A percentile compares a stretch with the other conserved stretches of the same genome.
Evolutionary conservation across 1,284 basidiomycete species (phyloP).

Genomic region (Mycena citricolor): DNA sequence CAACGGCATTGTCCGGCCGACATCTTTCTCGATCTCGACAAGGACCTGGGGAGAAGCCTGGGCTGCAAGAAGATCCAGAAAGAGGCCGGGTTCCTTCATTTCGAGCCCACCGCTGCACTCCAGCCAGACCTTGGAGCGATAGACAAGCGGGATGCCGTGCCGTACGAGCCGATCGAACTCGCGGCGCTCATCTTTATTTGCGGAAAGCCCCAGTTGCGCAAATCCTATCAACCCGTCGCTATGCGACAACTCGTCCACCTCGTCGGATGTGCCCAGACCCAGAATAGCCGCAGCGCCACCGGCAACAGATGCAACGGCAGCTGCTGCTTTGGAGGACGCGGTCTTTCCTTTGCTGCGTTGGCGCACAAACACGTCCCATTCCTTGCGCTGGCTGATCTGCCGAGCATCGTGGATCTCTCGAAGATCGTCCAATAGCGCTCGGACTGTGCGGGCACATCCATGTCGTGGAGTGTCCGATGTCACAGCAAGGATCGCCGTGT

Average conservation of each 20-base stretch:
- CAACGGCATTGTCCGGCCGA: constrained; percentile 90
- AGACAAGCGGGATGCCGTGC: constrained; percentile 85
- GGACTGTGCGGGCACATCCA: constrained; percentile 75
- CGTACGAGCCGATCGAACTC: constrained; percentile 81
- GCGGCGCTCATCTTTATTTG: constrained; percentile 74
- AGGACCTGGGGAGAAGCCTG: constrained; percentile 58
- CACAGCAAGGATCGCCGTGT: constrained; percentile 55
- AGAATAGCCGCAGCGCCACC: constrained; percentile 57
- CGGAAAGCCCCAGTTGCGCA: constrained; percentile 77
- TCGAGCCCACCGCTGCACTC: constrained; percentile 93
- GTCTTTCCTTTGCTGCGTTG: constrained; percentile 53
- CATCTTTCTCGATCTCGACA: constrained; percentile 93
- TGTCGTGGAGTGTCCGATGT: constrained; percentile 63
- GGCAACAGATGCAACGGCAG: constrained; percentile 30
- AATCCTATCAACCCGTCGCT: constrained; percentile 83
- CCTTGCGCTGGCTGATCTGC: constrained; percentile 71
- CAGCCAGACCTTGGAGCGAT: constrained; percentile 86
- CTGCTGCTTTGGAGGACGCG: constrained; percentile 28
- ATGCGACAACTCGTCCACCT: constrained; percentile 70
- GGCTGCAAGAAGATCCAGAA: constrained; percentile 78
- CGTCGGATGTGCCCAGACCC: constrained; percentile 60
- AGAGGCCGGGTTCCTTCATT: constrained; percentile 89
- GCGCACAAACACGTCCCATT: constrained; percentile 89
- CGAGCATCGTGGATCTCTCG: constrained; percentile 85
- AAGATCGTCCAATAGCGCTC: constrained; percentile 75